Evolutionary conservation across 2,329 filamentous ascomycete genomes (phyloP).

Genomic region (Aspergillus fructus): DNA sequence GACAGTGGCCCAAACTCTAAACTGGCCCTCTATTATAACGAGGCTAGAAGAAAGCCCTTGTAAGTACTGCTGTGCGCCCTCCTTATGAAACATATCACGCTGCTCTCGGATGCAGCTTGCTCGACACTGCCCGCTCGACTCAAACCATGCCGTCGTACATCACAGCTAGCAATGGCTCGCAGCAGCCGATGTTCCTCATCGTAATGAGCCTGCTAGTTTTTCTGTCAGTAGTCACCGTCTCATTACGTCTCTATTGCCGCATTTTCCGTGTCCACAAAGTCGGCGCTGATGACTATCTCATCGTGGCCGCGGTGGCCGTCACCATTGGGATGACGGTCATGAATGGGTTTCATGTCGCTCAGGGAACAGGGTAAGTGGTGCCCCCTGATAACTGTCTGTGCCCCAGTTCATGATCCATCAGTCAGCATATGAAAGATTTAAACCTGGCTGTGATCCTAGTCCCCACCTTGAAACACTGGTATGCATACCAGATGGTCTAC

Average conservation of each 20-base stretch:
- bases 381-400: neutral
- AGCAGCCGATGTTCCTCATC: slow-evolving; percentile 13
- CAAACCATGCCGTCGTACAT: slow-evolving; percentile 9
- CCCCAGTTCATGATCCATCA: neutral
- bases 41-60: neutral
- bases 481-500: slow-evolving; percentile 42
- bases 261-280: slow-evolving; percentile 9
- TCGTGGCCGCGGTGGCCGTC: slow-evolving; percentile 5
- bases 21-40: neutral
- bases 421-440: slow-evolving; percentile 4
- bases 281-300: slow-evolving; percentile 12
- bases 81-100: neutral
- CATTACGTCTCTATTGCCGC: slow-evolving; percentile 9
- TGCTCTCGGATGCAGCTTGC: neutral
- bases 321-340: slow-evolving; percentile 14
- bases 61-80: neutral
- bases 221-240: slow-evolving; percentile 8
- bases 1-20: neutral
- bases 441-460: slow-evolving; percentile 12
- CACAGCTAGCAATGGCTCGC: slow-evolving; percentile 11
- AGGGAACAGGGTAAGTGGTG: slow-evolving; percentile 7
- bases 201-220: slow-evolving; percentile 9
- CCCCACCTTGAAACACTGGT: slow-evolving; percentile 33
- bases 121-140: neutral
- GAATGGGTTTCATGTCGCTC: slow-evolving; percentile 12